phyloP scores from a whole-genome alignment of 2,329 filamentous ascomycete genomes.

The Clarireedia monteithiana region DNA sequence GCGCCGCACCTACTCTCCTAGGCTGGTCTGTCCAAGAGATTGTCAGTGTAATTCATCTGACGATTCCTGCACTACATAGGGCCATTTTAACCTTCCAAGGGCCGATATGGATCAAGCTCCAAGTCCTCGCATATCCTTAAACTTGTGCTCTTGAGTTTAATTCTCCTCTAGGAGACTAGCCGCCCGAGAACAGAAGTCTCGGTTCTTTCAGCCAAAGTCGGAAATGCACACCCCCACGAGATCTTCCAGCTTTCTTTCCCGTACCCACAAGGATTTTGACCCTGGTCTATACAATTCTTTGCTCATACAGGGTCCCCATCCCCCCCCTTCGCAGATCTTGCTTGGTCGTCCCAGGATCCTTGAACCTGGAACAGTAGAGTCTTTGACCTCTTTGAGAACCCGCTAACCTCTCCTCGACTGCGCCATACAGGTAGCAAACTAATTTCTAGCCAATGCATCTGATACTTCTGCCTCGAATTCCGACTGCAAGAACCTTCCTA shows the following conservation, averaged over 20 bases:
- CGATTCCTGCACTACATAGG: no score
- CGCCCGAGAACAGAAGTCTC: neutral
- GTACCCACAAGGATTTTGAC: slow-evolving; percentile 5
- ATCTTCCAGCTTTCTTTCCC: slow-evolving; percentile 13
- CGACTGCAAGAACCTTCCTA: neutral
- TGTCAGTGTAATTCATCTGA: no score
- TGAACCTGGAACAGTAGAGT: slow-evolving; percentile 16
- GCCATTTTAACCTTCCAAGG: no score
- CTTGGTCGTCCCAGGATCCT: slow-evolving; percentile 26
- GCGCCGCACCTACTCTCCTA: no score
- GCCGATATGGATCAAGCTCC: no score
- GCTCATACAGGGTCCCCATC: neutral
- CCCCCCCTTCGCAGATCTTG: slow-evolving; percentile 20
- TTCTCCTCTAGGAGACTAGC: neutral
- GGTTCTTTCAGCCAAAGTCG: neutral
- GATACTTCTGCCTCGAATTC: neutral
- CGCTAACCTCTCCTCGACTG: neutral
- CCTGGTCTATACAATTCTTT: neutral
- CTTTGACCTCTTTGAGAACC: slow-evolving; percentile 23
- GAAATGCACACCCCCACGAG: neutral
- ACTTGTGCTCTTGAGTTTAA: no score
- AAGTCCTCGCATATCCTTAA: no score
- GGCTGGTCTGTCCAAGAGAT: no score
- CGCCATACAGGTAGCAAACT: slow-evolving; percentile 8
- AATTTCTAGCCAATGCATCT: slow-evolving; percentile 4